These are phyloP conservation scores for button mushroom (Agaricus bisporus) DNA, from an alignment of 768 basidiomycete genomes.

Conservation along the genomic window DNA sequence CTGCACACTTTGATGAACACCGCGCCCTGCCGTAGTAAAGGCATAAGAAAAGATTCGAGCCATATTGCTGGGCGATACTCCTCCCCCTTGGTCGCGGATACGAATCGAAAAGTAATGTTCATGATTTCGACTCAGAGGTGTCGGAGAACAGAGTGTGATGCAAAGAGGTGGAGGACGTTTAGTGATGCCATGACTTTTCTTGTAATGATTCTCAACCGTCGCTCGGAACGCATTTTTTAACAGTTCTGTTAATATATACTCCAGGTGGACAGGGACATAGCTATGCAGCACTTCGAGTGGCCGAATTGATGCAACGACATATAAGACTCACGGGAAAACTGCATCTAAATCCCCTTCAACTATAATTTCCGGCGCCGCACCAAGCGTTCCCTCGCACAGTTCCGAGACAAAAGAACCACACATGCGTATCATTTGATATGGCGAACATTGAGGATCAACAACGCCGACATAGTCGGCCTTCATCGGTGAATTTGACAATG, in stretches of 20 bases:
- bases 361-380: conserved; percentile 56
- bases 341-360: conserved; percentile 68
- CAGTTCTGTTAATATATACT: conserved; percentile 88
- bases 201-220: conserved; percentile 66
- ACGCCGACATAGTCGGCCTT: conserved; percentile 55
- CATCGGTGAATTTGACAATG: conserved; percentile 37
- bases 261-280: conserved; percentile 85
- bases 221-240: conserved; percentile 90
- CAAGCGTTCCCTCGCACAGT: conserved; percentile 80
- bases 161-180: conserved; percentile 56
- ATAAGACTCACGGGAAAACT: conserved; percentile 66
- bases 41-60: conserved; percentile 84
- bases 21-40: conserved; percentile 76
- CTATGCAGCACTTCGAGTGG: conserved; percentile 30
- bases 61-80: conserved; percentile 70
- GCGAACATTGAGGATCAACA: conserved; percentile 68
- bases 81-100: conserved; percentile 83
- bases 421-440: conserved; percentile 65
- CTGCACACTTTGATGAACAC: conserved; percentile 26
- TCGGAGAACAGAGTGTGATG: conserved; percentile 64
- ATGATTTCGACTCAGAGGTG: conserved; percentile 20
- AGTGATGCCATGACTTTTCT: conserved; percentile 11
- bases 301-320: neutral
- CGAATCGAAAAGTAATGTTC: conserved; percentile 65
- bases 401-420: conserved; percentile 82